These are phyloP conservation scores for Meyerozyma elateridarum DNA, from an alignment of 1,139 yeast genomes.

Conservation along the genomic window DNA sequence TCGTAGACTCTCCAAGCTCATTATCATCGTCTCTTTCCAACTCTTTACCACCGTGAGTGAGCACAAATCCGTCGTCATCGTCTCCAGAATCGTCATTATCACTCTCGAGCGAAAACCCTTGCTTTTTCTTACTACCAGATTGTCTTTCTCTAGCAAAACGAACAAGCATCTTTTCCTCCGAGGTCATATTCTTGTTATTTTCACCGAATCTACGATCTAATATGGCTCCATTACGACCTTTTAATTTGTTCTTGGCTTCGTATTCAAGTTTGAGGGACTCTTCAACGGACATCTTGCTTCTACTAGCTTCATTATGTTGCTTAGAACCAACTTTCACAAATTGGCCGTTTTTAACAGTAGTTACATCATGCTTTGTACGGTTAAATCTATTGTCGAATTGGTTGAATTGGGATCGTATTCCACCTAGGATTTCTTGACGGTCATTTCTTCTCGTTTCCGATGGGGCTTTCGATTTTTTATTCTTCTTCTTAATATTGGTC, in stretches of 20 bases:
- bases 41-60: constrained; percentile 80
- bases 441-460: constrained; percentile 69
- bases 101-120: constrained; percentile 58
- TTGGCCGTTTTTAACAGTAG: constrained; percentile 49
- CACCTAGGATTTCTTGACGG: constrained; percentile 47
- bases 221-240: constrained; percentile 74
- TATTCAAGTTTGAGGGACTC: constrained; percentile 66
- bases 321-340: constrained; percentile 55
- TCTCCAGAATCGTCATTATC: constrained; percentile 64
- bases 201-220: constrained; percentile 93
- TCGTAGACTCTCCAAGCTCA: constrained; percentile 13
- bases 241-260: constrained; percentile 54
- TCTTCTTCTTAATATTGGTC: constrained; percentile 55
- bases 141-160: constrained; percentile 89
- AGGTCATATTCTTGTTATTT: constrained; percentile 60
- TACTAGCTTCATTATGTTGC: constrained; percentile 35
- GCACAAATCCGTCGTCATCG: constrained; percentile 39
- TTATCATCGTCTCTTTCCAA: constrained; percentile 44
- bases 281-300: constrained; percentile 71
- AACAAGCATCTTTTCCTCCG: constrained; percentile 92
- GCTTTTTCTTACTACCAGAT: constrained; percentile 44
- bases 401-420: constrained; percentile 78
- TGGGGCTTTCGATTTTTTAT: constrained; percentile 53
- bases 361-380: constrained; percentile 63
- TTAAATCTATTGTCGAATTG: constrained; percentile 81